A percentile compares a stretch with the other conserved stretches of the same genome.
These are phyloP conservation scores for Saccharomycopsis fodiens DNA, from an alignment of 805 yeast genomes.

Conservation along the genomic window DNA sequence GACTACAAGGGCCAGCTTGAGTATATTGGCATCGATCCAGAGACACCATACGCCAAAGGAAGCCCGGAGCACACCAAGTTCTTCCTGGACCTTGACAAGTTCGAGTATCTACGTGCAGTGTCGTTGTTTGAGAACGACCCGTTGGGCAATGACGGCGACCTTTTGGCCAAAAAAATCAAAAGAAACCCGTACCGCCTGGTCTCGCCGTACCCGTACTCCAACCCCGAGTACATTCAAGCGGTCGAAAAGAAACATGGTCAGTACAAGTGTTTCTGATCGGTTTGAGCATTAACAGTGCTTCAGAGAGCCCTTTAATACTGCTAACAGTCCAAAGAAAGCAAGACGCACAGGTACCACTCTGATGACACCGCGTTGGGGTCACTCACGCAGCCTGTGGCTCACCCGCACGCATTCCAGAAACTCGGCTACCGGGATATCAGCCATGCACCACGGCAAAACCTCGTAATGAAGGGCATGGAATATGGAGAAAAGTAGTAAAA, in stretches of 20 bases:
- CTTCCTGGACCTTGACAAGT: constrained; percentile 36
- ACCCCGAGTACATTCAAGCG: neutral
- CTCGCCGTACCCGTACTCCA: constrained; percentile 30
- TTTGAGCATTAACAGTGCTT: no score
- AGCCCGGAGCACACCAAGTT: constrained; percentile 30
- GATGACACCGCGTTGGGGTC: no score
- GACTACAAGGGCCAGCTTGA: constrained; percentile 33
- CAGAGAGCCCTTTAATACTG: no score
- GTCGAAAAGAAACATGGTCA: constrained; percentile 15
- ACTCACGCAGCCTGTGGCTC: no score
- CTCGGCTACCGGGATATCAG: no score
- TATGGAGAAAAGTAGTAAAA: no score
- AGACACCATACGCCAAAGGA: constrained; percentile 29
- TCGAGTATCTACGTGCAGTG: constrained; percentile 50
- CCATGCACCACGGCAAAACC: no score
- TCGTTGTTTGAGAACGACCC: constrained; percentile 47
- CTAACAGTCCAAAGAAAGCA: no score
- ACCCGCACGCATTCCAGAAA: no score
- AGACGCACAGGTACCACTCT: no score
- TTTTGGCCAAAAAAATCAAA: constrained; percentile 38
- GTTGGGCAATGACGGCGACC: constrained; percentile 43
- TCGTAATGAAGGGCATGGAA: no score
- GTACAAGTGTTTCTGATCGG: neutral
- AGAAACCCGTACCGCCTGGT: constrained; percentile 51
- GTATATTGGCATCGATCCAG: constrained; percentile 55